These are phyloP conservation scores for Aureobasidium lini DNA, from an alignment of 2,329 filamentous ascomycete genomes.

Conservation along the genomic window DNA sequence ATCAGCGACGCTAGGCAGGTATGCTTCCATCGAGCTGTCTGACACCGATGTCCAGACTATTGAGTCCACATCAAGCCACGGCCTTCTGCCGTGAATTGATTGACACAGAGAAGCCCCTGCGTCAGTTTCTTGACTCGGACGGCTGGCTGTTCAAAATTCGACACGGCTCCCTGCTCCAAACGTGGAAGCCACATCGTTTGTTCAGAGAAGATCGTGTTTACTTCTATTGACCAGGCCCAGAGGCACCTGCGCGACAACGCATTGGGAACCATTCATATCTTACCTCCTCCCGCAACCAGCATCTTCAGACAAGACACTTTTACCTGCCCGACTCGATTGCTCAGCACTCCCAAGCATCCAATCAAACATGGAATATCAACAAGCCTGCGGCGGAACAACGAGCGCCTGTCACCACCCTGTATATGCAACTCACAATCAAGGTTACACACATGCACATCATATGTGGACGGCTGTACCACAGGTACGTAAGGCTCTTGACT, in stretches of 20 bases:
- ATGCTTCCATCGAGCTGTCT: not conserved
- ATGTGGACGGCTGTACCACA: not conserved
- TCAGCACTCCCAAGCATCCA: not conserved
- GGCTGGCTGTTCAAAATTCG: not conserved
- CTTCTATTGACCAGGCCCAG: not conserved
- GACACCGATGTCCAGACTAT: not conserved
- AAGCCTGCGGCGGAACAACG: not conserved
- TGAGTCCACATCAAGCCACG: constrained; percentile 6
- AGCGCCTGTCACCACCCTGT: not conserved
- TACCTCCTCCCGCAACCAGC: not conserved
- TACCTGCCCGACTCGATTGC: not conserved
- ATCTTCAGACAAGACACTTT: not conserved
- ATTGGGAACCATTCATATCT: not conserved
- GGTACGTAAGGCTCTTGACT: not conserved
- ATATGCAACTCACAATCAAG: constrained; percentile 6
- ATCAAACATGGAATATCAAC: constrained; percentile 1
- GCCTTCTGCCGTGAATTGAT: not conserved
- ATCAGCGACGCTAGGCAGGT: not conserved
- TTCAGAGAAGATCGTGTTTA: not conserved
- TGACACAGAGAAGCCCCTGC: constrained; percentile 11
- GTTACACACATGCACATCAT: not conserved
- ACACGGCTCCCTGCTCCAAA: not conserved
- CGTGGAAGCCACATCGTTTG: constrained; percentile 5
- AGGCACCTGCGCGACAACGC: not conserved
- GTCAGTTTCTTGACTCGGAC: constrained; percentile 3